Conservation (phyloP, 2,329 filamentous ascomycete genomes). For the Parastagonospora nodorum region DNA sequence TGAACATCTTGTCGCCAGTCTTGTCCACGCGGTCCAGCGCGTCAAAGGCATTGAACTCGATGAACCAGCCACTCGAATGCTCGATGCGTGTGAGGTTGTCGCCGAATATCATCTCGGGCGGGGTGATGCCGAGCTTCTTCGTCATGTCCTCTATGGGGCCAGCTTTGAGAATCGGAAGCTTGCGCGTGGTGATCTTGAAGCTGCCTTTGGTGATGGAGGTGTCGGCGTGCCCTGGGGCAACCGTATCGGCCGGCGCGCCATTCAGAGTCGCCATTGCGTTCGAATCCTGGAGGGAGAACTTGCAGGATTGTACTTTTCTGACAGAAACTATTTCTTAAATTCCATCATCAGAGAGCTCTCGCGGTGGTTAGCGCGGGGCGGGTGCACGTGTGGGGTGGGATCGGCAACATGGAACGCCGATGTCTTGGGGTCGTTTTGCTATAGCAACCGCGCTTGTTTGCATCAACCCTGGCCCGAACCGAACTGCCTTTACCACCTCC, state of each 20-base stretch:
- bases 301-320: not conserved
- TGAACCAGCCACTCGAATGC: constrained; percentile 76
- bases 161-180: constrained; percentile 92
- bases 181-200: constrained; percentile 80
- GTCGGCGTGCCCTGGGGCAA: constrained; percentile 39
- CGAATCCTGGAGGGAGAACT: constrained; percentile 2
- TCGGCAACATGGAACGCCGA: constrained; percentile 9
- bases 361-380: not conserved
- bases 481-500: not conserved
- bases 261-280: constrained; percentile 33
- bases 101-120: constrained; percentile 99
- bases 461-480: constrained; percentile 7
- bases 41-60: constrained; percentile 83
- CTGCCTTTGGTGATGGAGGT: constrained; percentile 49
- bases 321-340: no score
- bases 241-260: constrained; percentile 40
- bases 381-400: constrained; percentile 2
- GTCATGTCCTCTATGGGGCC: constrained; percentile 87
- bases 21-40: constrained; percentile 93
- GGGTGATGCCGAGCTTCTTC: constrained; percentile 76
- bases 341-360: not conserved
- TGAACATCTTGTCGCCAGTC: constrained; percentile 86
- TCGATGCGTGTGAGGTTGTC: constrained; percentile 83
- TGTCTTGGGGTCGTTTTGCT: constrained; percentile 6
- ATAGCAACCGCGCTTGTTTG: constrained; percentile 25